Conservation (phyloP, 306 rosid species). For the Malus domestica region DNA sequence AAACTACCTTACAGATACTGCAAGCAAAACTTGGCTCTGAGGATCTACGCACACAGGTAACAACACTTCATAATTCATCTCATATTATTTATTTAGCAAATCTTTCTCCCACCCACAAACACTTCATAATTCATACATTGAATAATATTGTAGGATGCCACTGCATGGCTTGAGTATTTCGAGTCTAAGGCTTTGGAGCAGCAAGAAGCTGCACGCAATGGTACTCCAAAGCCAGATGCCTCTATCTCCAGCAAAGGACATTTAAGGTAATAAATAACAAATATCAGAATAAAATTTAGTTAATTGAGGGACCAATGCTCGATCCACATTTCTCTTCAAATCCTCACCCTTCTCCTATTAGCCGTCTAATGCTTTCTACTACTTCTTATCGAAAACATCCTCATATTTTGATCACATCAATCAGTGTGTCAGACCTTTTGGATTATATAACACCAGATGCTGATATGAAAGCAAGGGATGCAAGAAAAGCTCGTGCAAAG, state of each 20-base stretch:
- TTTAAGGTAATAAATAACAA: slow-evolving; percentile 57
- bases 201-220: slow-evolving; percentile 97
- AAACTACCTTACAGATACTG: slow-evolving; percentile 89
- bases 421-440: slow-evolving; percentile 95
- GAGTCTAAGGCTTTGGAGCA: slow-evolving; percentile 99
- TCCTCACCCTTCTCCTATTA: no score
- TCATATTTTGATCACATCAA: background rate
- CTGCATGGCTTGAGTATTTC: slow-evolving; percentile 99
- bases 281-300: background rate
- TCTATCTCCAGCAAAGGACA: slow-evolving; percentile 99
- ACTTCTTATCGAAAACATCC: background rate
- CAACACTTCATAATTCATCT: slow-evolving; percentile 1
- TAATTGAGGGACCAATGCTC: no score
- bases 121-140: background rate
- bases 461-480: slow-evolving; percentile 83
- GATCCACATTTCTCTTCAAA: no score
- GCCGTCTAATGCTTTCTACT: background rate
- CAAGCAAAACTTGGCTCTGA: slow-evolving; percentile 95
- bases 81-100: background rate
- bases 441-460: slow-evolving; percentile 95
- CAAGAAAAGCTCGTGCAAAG: slow-evolving; percentile 90
- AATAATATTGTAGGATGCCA: slow-evolving; percentile 70
- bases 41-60: slow-evolving; percentile 93
- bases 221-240: slow-evolving; percentile 98
- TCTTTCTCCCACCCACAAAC: slow-evolving; percentile 2